These are phyloP conservation scores for Babesia ovis DNA, from an alignment of 169 alveolate species.

Conservation along the genomic window DNA sequence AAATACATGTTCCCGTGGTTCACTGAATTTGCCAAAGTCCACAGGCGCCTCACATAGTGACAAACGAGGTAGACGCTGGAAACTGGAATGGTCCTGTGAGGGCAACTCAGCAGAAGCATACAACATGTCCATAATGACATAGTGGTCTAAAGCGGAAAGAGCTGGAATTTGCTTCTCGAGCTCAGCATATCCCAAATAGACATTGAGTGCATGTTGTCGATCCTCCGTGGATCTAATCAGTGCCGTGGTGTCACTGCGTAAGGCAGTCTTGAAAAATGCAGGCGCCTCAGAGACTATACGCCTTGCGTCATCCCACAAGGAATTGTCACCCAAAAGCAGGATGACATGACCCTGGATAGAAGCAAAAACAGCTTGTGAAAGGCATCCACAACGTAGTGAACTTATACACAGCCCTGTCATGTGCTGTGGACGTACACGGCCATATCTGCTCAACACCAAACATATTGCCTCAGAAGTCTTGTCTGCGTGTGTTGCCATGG, in stretches of 20 bases:
- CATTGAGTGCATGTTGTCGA: not conserved
- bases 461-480: conserved; percentile 18
- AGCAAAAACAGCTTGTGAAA: not conserved
- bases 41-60: conserved; percentile 1
- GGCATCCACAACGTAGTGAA: conserved; percentile 1
- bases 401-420: conserved; percentile 1
- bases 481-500: not conserved
- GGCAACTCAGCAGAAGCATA: not conserved
- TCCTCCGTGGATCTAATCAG: not conserved
- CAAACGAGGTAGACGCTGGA: not conserved
- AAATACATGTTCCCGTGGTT: conserved; percentile 7
- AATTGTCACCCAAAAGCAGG: not conserved
- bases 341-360: not conserved
- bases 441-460: not conserved
- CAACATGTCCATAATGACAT: conserved; percentile 3
- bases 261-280: not conserved
- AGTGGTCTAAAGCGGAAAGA: conserved; percentile 1
- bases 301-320: not conserved
- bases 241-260: not conserved
- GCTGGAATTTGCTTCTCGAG: conserved; percentile 3
- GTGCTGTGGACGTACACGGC: not conserved
- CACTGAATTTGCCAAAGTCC: not conserved
- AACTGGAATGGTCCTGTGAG: not conserved
- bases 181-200: conserved; percentile 22
- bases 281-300: not conserved